Percentiles rank a stretch among this genome's conserved stretches.
phyloP scores from a whole-genome alignment of 306 rosid species.

The Oemleria cerasiformis region DNA sequence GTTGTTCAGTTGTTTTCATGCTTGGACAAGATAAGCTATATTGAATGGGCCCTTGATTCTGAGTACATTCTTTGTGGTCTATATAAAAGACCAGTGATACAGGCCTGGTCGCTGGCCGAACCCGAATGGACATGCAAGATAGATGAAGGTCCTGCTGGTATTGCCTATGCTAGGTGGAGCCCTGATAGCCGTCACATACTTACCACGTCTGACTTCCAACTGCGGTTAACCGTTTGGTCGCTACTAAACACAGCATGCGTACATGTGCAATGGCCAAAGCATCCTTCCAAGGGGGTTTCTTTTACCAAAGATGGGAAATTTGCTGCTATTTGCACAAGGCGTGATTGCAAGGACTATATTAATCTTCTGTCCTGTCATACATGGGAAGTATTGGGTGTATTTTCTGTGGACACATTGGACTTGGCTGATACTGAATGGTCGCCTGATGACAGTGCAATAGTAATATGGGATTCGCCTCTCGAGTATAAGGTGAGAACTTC shows the following conservation, averaged over 20 bases:
- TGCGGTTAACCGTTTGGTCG: slow-evolving; percentile 95
- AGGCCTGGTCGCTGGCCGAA: slow-evolving; percentile 94
- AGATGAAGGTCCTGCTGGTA: slow-evolving; percentile 98
- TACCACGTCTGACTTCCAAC: slow-evolving; percentile 89
- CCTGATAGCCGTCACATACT: slow-evolving; percentile 99
- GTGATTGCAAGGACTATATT: slow-evolving; percentile 89
- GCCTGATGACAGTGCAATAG: slow-evolving; percentile 98
- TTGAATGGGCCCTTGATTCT: slow-evolving; percentile 97
- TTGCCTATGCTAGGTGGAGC: slow-evolving; percentile 97
- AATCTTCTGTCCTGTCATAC: slow-evolving; percentile 86
- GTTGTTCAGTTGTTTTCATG: slow-evolving; percentile 98
- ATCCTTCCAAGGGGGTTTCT: slow-evolving; percentile 90
- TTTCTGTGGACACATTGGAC: slow-evolving; percentile 85
- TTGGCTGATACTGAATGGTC: slow-evolving; percentile 95
- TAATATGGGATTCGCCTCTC: slow-evolving; percentile 93
- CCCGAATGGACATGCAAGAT: slow-evolving; percentile 99
- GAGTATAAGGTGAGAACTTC: slow-evolving; percentile 72
- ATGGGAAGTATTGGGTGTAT: slow-evolving; percentile 94
- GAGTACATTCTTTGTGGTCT: slow-evolving; percentile 98
- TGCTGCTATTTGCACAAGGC: slow-evolving; percentile 95
- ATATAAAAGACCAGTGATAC: slow-evolving; percentile 88
- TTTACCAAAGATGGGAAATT: slow-evolving; percentile 87
- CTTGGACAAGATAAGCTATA: slow-evolving; percentile 96
- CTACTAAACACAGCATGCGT: slow-evolving; percentile 90
- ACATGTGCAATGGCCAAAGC: slow-evolving; percentile 93